Evolutionary conservation across 345 rosid species (phyloP).

Genomic region (Anastatica hierochuntica): DNA sequence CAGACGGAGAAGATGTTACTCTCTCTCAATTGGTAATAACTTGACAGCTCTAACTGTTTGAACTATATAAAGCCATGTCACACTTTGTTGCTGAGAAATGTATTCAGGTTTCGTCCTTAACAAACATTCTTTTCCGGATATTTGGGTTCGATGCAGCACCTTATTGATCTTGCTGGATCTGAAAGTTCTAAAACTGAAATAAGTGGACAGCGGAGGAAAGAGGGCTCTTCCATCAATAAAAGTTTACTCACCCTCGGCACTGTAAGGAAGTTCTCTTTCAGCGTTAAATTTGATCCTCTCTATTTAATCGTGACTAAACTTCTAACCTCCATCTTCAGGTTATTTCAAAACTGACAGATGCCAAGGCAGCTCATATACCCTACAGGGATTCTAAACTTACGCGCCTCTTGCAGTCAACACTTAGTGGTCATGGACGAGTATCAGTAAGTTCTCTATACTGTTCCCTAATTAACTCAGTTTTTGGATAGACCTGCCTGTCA

Average conservation of each 20-base stretch:
- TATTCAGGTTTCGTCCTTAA: background rate
- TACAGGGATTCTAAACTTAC: conserved; percentile 98
- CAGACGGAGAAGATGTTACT: conserved; percentile 75
- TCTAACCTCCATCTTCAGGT: conserved; percentile 47
- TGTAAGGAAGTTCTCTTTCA: conserved; percentile 40
- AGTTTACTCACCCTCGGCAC: conserved; percentile 98
- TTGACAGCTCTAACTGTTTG: conserved; percentile 9
- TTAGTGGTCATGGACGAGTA: conserved; percentile 97
- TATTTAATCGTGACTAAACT: background rate
- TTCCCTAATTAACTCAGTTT: background rate
- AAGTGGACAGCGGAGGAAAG: conserved; percentile 90
- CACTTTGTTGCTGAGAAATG: conserved; percentile 9
- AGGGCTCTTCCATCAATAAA: conserved; percentile 97
- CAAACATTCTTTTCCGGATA: conserved; percentile 7
- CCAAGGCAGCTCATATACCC: conserved; percentile 98
- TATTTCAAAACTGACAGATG: conserved; percentile 91
- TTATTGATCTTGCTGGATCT: conserved; percentile 98
- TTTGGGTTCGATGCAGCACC: conserved; percentile 48
- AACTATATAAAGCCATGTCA: conserved; percentile 12
- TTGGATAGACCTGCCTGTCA: background rate
- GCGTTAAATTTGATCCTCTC: background rate
- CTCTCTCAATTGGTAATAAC: conserved; percentile 88
- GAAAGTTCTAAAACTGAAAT: conserved; percentile 99
- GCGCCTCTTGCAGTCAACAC: conserved; percentile 93
- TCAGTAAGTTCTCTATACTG: conserved; percentile 49